Base-by-base conservation (phyloP, 192 early-diverging fungal genomes). In the Backusella tuberculispora region DNA sequence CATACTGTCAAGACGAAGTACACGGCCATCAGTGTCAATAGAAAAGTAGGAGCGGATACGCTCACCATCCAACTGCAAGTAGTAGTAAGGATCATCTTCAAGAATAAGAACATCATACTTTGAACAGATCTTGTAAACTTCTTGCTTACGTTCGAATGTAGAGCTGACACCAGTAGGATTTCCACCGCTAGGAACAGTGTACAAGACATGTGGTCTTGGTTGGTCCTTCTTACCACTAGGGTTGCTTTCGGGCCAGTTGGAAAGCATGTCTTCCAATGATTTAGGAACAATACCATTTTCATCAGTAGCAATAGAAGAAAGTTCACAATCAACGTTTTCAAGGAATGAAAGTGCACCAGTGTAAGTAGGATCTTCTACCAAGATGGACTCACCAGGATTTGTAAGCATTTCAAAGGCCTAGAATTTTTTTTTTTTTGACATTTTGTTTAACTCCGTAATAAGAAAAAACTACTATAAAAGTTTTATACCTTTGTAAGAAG, bases 31-130 rank as follows among this genome's bases (percentile, higher is more conserved):
- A 5, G 76, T 83, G 82, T 97, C 96, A 73, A 99, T 85, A n/a
- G 95, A 96, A 24, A 96, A 85, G 74, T 97, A 94, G 0, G 92
- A 94, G 1, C 10, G 89, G 75, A 8, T 72, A 71, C 19, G 63
- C 21, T 10, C 19, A 24, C 12, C 66, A 1, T 41, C 21, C 21
- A 90, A 88, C 84, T 97, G 96, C 41, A 99, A 79, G 65, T 94
- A 97, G 71, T 94, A 97, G 81, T 98, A 99, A 12, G 97, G 96
- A 77, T 98, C 97, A 74, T 99, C 97, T 80, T 99, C 97, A 40
- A 97, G 81, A 29, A 99, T 93, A 12, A 99, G 76, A 63, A 99
- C 71, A 53, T 95, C 84, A 78, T 94, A 92, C 70, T 90, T 85
- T 66, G 85, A 85, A 8, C 90, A 91, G 63, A 97, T 86, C 34